Evolutionary conservation across 352 stramenopile species (phyloP).

Genomic region (Nannochloropsis limnetica): DNA sequence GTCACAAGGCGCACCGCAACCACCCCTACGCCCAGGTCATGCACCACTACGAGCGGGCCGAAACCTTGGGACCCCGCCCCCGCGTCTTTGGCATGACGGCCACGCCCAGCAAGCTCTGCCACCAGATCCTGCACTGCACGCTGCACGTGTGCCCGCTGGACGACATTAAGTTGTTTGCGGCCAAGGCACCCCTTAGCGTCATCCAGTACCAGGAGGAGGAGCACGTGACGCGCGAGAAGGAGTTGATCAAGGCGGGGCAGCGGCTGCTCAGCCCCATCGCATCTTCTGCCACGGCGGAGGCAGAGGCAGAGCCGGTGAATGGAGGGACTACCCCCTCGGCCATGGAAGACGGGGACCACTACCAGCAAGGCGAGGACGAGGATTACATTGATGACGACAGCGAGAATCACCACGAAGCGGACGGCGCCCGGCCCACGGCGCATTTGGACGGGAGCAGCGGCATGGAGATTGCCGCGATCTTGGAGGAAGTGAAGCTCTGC

Average conservation of each 20-base stretch:
- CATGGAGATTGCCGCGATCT: neutral
- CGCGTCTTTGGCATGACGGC: conserved; percentile 74
- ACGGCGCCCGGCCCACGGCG: neutral
- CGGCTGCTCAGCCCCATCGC: conserved; percentile 36
- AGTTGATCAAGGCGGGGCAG: conserved; percentile 55
- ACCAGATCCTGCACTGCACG: conserved; percentile 61
- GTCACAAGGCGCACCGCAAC: conserved; percentile 73
- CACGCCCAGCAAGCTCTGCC: conserved; percentile 63
- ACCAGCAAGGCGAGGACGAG: neutral
- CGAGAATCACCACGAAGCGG: neutral
- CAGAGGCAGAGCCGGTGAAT: conserved; percentile 45
- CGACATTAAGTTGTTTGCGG: conserved; percentile 62
- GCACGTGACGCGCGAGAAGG: conserved; percentile 47
- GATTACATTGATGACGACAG: neutral
- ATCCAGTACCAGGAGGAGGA: conserved; percentile 58
- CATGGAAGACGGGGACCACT: neutral
- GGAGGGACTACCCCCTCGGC: conserved; percentile 40
- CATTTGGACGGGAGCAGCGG: neutral
- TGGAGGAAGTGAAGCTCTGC: neutral
- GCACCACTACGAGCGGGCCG: conserved; percentile 63
- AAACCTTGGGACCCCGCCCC: conserved; percentile 49
- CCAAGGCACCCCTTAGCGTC: conserved; percentile 61
- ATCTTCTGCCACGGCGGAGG: conserved; percentile 35
- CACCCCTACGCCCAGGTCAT: conserved; percentile 75
- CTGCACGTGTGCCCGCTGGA: conserved; percentile 65